Conservation (phyloP, 2,329 filamentous ascomycete species). For the Pezicula radicicola region DNA sequence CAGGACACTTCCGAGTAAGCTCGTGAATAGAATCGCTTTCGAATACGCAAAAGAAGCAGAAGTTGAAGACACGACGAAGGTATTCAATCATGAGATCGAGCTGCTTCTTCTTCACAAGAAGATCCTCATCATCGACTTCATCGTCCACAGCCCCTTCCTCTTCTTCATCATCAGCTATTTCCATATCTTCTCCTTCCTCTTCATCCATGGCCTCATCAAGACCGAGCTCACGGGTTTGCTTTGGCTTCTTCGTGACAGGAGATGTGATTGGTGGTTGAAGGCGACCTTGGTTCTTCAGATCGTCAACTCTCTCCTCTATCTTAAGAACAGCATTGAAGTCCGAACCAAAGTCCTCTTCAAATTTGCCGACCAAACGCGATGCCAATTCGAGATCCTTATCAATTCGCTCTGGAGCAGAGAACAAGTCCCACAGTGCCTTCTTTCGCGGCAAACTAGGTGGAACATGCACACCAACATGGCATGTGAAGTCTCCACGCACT, state of each 20-base stretch:
- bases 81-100: constrained; percentile 96
- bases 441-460: constrained; percentile 83
- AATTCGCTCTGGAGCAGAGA: constrained; percentile 89
- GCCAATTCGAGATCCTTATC: constrained; percentile 86
- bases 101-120: constrained; percentile 92
- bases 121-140: constrained; percentile 85
- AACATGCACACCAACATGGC: constrained; percentile 93
- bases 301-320: constrained; percentile 84
- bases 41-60: constrained; percentile 99
- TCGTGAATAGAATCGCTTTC: constrained; percentile 98
- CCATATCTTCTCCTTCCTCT: constrained; percentile 63
- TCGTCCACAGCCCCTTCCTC: constrained; percentile 64
- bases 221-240: constrained; percentile 57
- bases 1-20: constrained; percentile 90
- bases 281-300: constrained; percentile 71
- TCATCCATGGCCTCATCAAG: constrained; percentile 62
- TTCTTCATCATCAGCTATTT: constrained; percentile 75
- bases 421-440: constrained; percentile 95
- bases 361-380: constrained; percentile 75
- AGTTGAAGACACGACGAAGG: constrained; percentile 92
- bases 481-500: constrained; percentile 91
- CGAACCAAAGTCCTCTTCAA: constrained; percentile 79
- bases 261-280: constrained; percentile 64
- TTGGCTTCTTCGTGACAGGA: constrained; percentile 55
- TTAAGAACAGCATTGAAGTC: constrained; percentile 74